Base-by-base conservation (phyloP, 2,329 filamentous ascomycete genomes). In the Sclerotinia borealis region DNA sequence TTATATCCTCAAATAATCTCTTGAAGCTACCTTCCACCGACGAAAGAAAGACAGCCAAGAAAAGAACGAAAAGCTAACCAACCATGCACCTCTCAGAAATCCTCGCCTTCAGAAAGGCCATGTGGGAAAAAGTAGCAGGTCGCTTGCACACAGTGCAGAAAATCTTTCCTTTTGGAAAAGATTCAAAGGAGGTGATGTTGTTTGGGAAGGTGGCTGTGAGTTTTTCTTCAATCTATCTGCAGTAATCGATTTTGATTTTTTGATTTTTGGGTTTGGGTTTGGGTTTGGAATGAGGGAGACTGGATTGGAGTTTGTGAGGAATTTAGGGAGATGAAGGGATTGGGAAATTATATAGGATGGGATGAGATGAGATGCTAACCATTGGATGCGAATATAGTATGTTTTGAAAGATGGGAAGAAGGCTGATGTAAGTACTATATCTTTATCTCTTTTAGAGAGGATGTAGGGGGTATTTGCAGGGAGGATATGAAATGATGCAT, bases 81-180 rank as follows among this genome's bases (percentile, higher is more conserved):
- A n/a, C n/a, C n/a, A n/a, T n/a, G n/a, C 39, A 8, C 27, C 29
- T 5, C 3, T 36, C 65, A 82, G 81, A 78, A 64, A 84, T 85
- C 66, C 75, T 83, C 6, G 72, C 75, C 13, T 72, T 83, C 37
- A 77, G 82, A n/a, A 77, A 80, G 68, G 74, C 73, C 6, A 78
- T 84, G 76, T 85, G 83, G 83, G 77, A 80, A 41, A 79, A 79
- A 52, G 78, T 85, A 4, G 71, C 76, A 1, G 76, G 75, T 49
- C 75, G 82, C 29, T 73, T 75, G 34, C 82, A 84, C 69, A 73
- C 72, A 4, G 76, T 79, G 0, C 59, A 73, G 0, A 79, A 81
- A 73, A 76, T 84, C 41, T 84, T 80, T 68, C 77, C 81, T 0
- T 83, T 81, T 69, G 79, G 80, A 9, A 63, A 74, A 3, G 73